phyloP scores from a whole-genome alignment of 1,139 yeast genomes.

The Candida frijolesensis region DNA sequence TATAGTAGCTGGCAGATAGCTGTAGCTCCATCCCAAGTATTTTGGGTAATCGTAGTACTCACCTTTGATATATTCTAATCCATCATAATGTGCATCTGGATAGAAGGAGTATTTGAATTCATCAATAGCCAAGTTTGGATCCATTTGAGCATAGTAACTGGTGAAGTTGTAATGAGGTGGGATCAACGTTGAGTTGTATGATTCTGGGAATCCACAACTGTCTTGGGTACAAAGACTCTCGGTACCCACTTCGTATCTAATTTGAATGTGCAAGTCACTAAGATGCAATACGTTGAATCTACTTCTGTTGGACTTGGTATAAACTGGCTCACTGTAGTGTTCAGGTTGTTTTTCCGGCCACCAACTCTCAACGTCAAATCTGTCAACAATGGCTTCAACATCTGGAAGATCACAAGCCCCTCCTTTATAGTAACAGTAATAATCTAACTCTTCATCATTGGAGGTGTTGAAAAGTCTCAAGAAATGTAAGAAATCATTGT shows the following conservation, averaged over 20 bases:
- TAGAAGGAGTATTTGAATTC: slow-evolving; percentile 25
- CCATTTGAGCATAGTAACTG: slow-evolving; percentile 20
- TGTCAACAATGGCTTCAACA: slow-evolving; percentile 27
- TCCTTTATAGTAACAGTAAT: slow-evolving; percentile 33
- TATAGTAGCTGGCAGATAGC: slow-evolving; percentile 55
- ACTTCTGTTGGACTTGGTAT: slow-evolving; percentile 14
- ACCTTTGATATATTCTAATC: slow-evolving; percentile 41
- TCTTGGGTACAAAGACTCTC: slow-evolving; percentile 60
- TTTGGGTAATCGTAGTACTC: slow-evolving; percentile 39
- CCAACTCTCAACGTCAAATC: slow-evolving; percentile 28
- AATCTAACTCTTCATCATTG: slow-evolving; percentile 37
- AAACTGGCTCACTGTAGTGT: slow-evolving; percentile 28
- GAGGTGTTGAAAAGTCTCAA: slow-evolving; percentile 37
- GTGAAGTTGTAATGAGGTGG: slow-evolving; percentile 37
- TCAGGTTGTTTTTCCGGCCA: slow-evolving; percentile 34
- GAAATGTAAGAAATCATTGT: slow-evolving; percentile 43
- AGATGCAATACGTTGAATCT: slow-evolving; percentile 64
- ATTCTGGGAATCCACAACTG: slow-evolving; percentile 53
- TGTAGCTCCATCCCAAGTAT: slow-evolving; percentile 41
- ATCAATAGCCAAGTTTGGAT: slow-evolving; percentile 21
- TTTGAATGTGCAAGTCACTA: slow-evolving; percentile 64
- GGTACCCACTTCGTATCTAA: slow-evolving; percentile 58
- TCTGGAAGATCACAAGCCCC: slow-evolving; percentile 31
- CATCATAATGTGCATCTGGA: slow-evolving; percentile 31
- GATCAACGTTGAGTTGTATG: slow-evolving; percentile 33